phyloP scores from a whole-genome alignment of 2,329 filamentous ascomycete genomes.

The Diatrype stigma region DNA sequence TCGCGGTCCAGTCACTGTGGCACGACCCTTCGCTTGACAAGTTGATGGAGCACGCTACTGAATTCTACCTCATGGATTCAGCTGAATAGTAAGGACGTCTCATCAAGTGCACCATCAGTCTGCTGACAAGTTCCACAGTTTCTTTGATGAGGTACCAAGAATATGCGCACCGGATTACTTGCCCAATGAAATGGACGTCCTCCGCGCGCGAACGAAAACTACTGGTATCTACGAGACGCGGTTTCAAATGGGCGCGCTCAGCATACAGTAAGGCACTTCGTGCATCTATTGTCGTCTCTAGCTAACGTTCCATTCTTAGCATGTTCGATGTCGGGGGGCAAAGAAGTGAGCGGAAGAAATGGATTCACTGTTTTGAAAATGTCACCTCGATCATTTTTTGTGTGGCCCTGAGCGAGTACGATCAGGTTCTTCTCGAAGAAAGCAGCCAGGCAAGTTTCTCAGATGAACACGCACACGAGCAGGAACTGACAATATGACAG shows the following conservation, averaged over 20 bases:
- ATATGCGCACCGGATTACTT: constrained; percentile 84
- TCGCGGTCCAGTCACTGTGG: constrained; percentile 85
- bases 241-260: constrained; percentile 97
- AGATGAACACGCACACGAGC: not conserved
- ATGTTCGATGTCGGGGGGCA: constrained; percentile 99
- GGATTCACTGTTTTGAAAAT: constrained; percentile 99
- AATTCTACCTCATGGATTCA: constrained; percentile 99
- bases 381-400: constrained; percentile 99
- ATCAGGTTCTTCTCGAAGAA: constrained; percentile 94
- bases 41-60: constrained; percentile 89
- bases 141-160: constrained; percentile 87
- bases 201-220: constrained; percentile 94
- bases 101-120: not conserved
- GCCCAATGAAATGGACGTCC: constrained; percentile 89
- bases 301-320: constrained; percentile 45
- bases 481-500: constrained; percentile 39
- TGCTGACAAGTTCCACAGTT: constrained; percentile 52
- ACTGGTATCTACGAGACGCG: constrained; percentile 98
- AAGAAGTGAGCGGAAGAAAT: constrained; percentile 96
- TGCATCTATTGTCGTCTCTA: not conserved
- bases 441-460: constrained; percentile 75
- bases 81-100: constrained; percentile 72
- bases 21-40: constrained; percentile 77
- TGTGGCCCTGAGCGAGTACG: constrained; percentile 95
- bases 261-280: constrained; percentile 76